Percentiles rank a stretch among this genome's conserved stretches.
These are phyloP conservation scores for Auricularia auricula-judae DNA, from an alignment of 768 basidiomycete genomes.

Conservation along the genomic window DNA sequence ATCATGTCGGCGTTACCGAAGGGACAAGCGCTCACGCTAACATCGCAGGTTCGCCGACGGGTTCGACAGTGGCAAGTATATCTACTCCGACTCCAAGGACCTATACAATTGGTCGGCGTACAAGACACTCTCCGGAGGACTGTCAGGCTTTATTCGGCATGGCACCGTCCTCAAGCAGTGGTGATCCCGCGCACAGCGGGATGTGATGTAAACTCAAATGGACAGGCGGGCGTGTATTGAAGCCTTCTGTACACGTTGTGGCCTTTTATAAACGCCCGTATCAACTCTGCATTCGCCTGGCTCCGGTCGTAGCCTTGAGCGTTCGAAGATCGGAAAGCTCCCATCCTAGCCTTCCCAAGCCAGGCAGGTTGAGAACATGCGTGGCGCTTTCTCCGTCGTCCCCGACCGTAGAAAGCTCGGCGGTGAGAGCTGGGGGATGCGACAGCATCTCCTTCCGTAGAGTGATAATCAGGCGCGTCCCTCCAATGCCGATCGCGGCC, in stretches of 20 bases:
- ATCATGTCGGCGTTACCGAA: no score
- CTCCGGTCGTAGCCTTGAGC: not conserved
- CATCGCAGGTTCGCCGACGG: not conserved
- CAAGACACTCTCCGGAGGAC: not conserved
- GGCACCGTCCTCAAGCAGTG: not conserved
- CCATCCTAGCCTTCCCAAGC: not conserved
- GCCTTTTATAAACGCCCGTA: no score
- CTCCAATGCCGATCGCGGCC: not conserved
- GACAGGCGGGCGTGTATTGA: no score
- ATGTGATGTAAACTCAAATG: no score
- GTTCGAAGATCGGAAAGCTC: not conserved
- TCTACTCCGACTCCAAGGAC: not conserved
- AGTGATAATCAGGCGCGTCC: not conserved
- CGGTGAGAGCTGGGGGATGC: not conserved
- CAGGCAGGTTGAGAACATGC: not conserved
- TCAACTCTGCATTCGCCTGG: not conserved
- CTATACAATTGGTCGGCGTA: not conserved
- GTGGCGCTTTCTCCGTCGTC: not conserved
- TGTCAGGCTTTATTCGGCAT: not conserved
- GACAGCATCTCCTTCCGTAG: not conserved
- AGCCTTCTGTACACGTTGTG: no score
- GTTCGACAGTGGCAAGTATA: not conserved
- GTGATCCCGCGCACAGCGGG: not conserved
- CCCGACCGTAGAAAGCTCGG: not conserved
- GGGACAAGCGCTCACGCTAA: not conserved